Percentiles rank a stretch among this genome's conserved stretches.
phyloP scores from a whole-genome alignment of 1,139 yeast genomes.

The Debaryomyces nepalensis region DNA sequence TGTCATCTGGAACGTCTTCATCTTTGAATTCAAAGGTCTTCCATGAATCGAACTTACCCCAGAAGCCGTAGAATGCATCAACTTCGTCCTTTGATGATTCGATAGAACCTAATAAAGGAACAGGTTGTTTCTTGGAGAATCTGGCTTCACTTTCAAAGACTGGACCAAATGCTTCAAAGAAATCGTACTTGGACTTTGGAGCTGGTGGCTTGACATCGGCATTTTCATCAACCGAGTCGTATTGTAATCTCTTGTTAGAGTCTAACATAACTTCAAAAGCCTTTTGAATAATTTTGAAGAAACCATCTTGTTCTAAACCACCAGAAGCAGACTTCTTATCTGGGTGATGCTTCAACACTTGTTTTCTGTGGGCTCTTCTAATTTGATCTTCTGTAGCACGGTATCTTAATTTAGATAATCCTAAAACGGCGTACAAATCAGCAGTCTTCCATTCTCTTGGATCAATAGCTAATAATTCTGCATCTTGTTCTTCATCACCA shows the following conservation, averaged over 20 bases:
- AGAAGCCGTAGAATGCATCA: slow-evolving; percentile 85
- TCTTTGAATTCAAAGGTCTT: slow-evolving; percentile 97
- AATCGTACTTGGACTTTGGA: slow-evolving; percentile 67
- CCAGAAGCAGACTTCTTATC: slow-evolving; percentile 93
- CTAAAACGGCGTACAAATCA: slow-evolving; percentile 95
- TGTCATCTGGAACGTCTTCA: slow-evolving; percentile 99
- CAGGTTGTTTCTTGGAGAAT: slow-evolving; percentile 90
- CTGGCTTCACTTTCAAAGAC: slow-evolving; percentile 89
- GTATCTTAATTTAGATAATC: slow-evolving; percentile 88
- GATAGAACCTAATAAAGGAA: slow-evolving; percentile 75
- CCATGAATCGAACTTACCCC: slow-evolving; percentile 98
- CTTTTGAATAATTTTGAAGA: slow-evolving; percentile 96
- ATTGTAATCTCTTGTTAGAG: slow-evolving; percentile 85
- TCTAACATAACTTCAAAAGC: slow-evolving; percentile 91
- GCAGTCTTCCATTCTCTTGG: slow-evolving; percentile 99
- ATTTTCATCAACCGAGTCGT: slow-evolving; percentile 89
- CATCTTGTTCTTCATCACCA: slow-evolving; percentile 78
- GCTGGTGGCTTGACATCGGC: slow-evolving; percentile 86
- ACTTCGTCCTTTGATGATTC: slow-evolving; percentile 79
- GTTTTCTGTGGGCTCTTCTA: slow-evolving; percentile 95
- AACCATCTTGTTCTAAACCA: slow-evolving; percentile 91
- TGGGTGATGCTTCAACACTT: slow-evolving; percentile 96
- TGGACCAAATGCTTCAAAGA: slow-evolving; percentile 91
- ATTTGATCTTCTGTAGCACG: slow-evolving; percentile 91
- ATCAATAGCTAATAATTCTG: slow-evolving; percentile 82